Evolutionary conservation across 2,329 filamentous ascomycete species (phyloP), one percentile per base, ranked within the genome.

Genomic region (Pseudonectria buxi): DNA sequence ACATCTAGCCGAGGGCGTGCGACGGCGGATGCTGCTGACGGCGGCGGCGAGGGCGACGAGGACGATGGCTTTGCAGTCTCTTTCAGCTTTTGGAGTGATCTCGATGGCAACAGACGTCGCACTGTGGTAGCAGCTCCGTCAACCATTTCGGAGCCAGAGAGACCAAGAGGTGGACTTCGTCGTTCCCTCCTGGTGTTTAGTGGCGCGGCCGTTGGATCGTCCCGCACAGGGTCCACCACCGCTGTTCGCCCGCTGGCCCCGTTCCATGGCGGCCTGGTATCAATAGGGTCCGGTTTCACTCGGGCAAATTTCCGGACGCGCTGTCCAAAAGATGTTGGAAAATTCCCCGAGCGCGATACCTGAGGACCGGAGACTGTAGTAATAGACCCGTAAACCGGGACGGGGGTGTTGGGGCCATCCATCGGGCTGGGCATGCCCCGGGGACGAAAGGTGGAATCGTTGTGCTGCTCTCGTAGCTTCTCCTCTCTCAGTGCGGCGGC

Each of bases 171-270:
- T 43, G 61, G 57, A 27, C 43, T 36, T 15, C 48, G 50, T 7
- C 54, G 53, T 33, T 49, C 51, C 25, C 65, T 63, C 49, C 66
- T 74, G 50, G 59, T 67, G 50, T 62, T 71, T 28, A 83, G 59
- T n/a, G 78, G 74, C 38, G 71, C 61, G 11, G 71, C 72, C 39
- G 67, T 62, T 28, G 63, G 64, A 25, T 76, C 74, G 53, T 86
- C 81, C 51, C 67, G 71, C 26, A 86, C 71, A 4, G 82, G 78
- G 29, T 72, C 70, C 24, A 84, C 72, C 37, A 86, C 68, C 25
- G 74, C 67, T 28, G 71, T 71, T 45, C 83, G 75, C 18, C 84
- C 84, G 54, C 79, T 86, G 26, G 78, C 77, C 13, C 83, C 83
- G 49, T 79, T 81, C 84, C 84, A 88, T 38, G 78, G 69, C 5